A percentile compares a stretch with the other conserved stretches of the same genome.
Evolutionary conservation across 176 grass and related monocot genomes (phyloP).

Genomic region (Oryza coarctata): DNA sequence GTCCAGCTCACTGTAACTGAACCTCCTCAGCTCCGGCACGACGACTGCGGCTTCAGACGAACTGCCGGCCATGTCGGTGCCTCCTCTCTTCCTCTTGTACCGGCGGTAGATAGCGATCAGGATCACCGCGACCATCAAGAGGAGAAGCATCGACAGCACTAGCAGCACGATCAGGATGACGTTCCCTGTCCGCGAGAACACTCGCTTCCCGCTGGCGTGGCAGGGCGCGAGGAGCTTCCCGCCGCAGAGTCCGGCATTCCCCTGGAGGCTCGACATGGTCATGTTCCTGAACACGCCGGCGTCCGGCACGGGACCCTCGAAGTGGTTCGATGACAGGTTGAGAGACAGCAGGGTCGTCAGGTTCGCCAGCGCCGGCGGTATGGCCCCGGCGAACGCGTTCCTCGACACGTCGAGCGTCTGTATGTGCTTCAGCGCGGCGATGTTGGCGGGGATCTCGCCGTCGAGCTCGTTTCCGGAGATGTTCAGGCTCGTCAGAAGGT

Average conservation of each 20-base stretch:
- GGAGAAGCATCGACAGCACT: constrained; percentile 44
- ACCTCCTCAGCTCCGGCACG: constrained; percentile 68
- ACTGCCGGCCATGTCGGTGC: not conserved
- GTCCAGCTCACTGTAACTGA: constrained; percentile 54
- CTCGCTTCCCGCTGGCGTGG: constrained; percentile 11
- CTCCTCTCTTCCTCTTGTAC: constrained; percentile 36
- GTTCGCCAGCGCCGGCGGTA: constrained; percentile 61
- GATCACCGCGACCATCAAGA: constrained; percentile 23
- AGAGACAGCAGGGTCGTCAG: constrained; percentile 53
- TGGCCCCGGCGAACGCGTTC: constrained; percentile 60
- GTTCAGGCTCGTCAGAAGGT: constrained; percentile 69
- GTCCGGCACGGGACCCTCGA: constrained; percentile 58
- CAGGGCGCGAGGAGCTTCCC: constrained; percentile 57
- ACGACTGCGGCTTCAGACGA: constrained; percentile 31
- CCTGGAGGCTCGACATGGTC: constrained; percentile 52
- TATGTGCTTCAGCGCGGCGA: constrained; percentile 48
- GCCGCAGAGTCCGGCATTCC: constrained; percentile 69
- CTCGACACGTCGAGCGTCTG: constrained; percentile 63
- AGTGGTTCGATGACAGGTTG: constrained; percentile 70
- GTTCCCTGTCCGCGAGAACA: constrained; percentile 55
- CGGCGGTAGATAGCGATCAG: constrained; percentile 25
- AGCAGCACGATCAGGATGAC: constrained; percentile 37
- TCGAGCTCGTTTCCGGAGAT: constrained; percentile 65
- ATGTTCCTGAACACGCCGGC: constrained; percentile 65
- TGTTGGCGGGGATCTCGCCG: constrained; percentile 54